Evolutionary conservation across 164 flowering plant genomes (phyloP).

Genomic region (Hamamelis virginiana): DNA sequence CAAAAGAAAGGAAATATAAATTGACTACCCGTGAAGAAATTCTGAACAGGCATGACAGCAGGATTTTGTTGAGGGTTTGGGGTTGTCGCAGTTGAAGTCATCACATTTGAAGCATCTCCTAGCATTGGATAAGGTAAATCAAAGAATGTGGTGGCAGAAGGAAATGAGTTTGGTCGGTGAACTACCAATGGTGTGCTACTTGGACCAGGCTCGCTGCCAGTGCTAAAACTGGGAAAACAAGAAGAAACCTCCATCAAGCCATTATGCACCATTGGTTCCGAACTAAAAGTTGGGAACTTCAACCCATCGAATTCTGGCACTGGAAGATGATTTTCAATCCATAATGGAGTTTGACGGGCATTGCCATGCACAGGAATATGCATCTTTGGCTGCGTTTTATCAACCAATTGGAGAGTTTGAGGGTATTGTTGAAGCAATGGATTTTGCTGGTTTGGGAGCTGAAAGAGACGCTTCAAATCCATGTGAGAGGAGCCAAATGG

Average conservation of each 20-base stretch:
- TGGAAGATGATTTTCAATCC: slow-evolving; percentile 5
- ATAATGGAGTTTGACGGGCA: slow-evolving; percentile 3
- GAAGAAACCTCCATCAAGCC: too few relatives aligned
- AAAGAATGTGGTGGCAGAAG: background rate
- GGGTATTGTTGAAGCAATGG: background rate
- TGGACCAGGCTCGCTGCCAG: background rate
- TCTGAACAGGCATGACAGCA: background rate
- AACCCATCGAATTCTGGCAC: slow-evolving; percentile 5
- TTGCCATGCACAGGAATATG: slow-evolving; percentile 7
- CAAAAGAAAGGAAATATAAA: background rate
- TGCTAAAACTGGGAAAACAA: too few relatives aligned
- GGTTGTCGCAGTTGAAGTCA: background rate
- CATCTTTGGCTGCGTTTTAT: slow-evolving; percentile 10
- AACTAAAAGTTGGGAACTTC: background rate
- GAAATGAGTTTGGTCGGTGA: background rate
- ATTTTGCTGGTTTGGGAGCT: slow-evolving; percentile 3
- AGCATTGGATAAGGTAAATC: background rate
- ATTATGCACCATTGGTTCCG: too few relatives aligned
- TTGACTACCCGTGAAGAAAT: background rate
- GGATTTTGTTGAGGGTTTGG: background rate
- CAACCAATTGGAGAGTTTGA: background rate
- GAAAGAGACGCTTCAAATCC: background rate
- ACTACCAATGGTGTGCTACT: background rate
- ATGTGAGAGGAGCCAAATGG: background rate
- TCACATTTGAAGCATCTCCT: background rate